Evolutionary conservation across 2,329 filamentous ascomycete species (phyloP).

Genomic region (Clathrospora elynae): DNA sequence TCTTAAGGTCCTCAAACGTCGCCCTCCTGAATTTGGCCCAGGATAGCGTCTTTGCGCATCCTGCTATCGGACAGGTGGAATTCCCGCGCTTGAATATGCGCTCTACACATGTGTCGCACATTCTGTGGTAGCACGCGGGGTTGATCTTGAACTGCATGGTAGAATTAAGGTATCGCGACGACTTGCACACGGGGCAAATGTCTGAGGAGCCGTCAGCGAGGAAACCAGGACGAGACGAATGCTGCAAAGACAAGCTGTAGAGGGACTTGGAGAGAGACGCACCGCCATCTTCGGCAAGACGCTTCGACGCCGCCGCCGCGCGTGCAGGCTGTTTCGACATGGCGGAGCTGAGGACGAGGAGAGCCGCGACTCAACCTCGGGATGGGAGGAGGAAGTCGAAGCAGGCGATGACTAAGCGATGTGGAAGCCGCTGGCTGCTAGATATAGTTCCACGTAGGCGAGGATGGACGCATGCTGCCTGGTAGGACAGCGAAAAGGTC

Average conservation of each 20-base stretch:
- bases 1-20: constrained; percentile 84
- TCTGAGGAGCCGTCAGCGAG: constrained; percentile 57
- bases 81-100: constrained; percentile 92
- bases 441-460: too few species aligned
- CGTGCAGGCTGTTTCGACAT: constrained; percentile 45
- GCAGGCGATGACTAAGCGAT: constrained; percentile 21
- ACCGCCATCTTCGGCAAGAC: constrained; percentile 45
- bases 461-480: too few species aligned
- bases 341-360: constrained; percentile 22
- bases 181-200: constrained; percentile 97
- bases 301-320: constrained; percentile 37
- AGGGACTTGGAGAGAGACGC: constrained; percentile 44
- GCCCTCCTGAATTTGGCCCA: constrained; percentile 83
- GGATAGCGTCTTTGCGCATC: constrained; percentile 84
- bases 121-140: constrained; percentile 97
- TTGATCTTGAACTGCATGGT: constrained; percentile 96
- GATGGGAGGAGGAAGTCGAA: not conserved
- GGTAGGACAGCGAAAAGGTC: not conserved
- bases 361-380: constrained; percentile 2
- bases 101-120: constrained; percentile 96
- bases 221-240: constrained; percentile 15
- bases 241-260: constrained; percentile 37
- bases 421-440: too few species aligned
- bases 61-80: constrained; percentile 87
- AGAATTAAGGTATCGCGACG: constrained; percentile 90